Base-by-base conservation (phyloP, 257 asterid species). In the Eucommia ulmoides region DNA sequence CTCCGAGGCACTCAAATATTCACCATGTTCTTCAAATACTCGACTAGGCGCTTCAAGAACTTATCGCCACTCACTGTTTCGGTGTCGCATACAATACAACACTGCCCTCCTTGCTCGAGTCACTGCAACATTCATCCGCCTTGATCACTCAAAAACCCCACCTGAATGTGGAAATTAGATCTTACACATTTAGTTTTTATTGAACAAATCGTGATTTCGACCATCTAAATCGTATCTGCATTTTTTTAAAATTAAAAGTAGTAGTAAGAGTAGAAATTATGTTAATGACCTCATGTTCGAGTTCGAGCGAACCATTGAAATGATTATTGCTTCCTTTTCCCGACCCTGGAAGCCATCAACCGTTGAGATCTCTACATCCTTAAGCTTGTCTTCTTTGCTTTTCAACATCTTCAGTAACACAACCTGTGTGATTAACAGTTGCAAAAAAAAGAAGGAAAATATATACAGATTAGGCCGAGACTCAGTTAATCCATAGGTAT, bases 271-370 rank as follows among this genome's bases (percentile, higher is more conserved):
- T 29, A 12, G 12, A 29, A 29, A 29, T 29, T 7, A 29, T 29
- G 7, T 12, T 12, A 29, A 54, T 81, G 84, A 95, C 95, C 84
- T 95, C 45, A 79, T 74, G 80, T 71, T 88, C 51, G 93, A 65
- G 81, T 89, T 89, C 33, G 98, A 85, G 21, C 98, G 77, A 59
- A 85, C 98, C 96, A 89, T 89, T 49, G 98, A 82, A 68, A 89
- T 89, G 69, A 89, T 80, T 58, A 89, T 78, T 49, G 96, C 96
- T 78, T 89, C 96, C 74, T 85, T 89, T 67, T 89, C 96, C 49
- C 94, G 88, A 53, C 96, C 98, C 67, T 89, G 98, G 67, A 85
- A 89, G 52, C 98, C 98, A 78, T 89, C 96, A 58, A 89, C 96
- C 17, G 98, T 89, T 8, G 96, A 89, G 68, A 89, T 79, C 69